Percentiles rank a stretch among this genome's conserved stretches.
Evolutionary conservation across 352 stramenopile species (phyloP).

Genomic region (Phytophthora litchii): DNA sequence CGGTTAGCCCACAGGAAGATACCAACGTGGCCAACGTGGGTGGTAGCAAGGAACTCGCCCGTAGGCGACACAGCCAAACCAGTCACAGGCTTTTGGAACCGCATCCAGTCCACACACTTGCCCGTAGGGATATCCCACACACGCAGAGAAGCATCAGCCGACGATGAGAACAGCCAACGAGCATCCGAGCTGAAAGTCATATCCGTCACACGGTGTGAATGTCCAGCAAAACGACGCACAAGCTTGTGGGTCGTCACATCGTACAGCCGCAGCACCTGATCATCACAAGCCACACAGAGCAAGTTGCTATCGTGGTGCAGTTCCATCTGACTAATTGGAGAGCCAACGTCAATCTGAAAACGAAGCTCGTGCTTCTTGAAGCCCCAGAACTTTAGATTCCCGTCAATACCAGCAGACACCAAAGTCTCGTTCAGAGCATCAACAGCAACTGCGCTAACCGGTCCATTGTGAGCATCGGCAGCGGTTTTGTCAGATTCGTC

Average conservation of each 20-base stretch:
- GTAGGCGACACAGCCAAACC: conserved; percentile 93
- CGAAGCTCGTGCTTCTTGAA: conserved; percentile 80
- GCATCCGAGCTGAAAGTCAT: conserved; percentile 90
- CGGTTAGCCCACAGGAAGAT: conserved; percentile 97
- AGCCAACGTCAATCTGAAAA: conserved; percentile 74
- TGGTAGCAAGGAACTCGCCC: conserved; percentile 96
- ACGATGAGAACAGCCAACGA: conserved; percentile 88
- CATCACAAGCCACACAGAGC: conserved; percentile 88
- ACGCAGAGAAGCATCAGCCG: conserved; percentile 86
- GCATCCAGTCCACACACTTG: conserved; percentile 95
- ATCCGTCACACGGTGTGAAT: conserved; percentile 88
- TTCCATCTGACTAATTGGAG: conserved; percentile 80
- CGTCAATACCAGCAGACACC: conserved; percentile 87
- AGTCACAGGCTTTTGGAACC: conserved; percentile 92
- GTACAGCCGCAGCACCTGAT: conserved; percentile 86
- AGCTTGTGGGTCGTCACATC: conserved; percentile 89
- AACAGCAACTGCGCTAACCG: conserved; percentile 88
- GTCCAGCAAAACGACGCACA: conserved; percentile 86
- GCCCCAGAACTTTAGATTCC: conserved; percentile 91
- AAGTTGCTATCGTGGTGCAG: conserved; percentile 89
- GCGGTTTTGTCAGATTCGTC: conserved; percentile 43
- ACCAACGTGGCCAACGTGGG: conserved; percentile 89
- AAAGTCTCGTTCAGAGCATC: conserved; percentile 86
- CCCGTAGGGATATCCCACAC: conserved; percentile 96
- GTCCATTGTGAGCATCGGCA: conserved; percentile 64